A percentile compares a stretch with the other conserved stretches of the same genome.
Conservation (phyloP, 345 rosid genomes). For the Aquilaria yunnanensis region DNA sequence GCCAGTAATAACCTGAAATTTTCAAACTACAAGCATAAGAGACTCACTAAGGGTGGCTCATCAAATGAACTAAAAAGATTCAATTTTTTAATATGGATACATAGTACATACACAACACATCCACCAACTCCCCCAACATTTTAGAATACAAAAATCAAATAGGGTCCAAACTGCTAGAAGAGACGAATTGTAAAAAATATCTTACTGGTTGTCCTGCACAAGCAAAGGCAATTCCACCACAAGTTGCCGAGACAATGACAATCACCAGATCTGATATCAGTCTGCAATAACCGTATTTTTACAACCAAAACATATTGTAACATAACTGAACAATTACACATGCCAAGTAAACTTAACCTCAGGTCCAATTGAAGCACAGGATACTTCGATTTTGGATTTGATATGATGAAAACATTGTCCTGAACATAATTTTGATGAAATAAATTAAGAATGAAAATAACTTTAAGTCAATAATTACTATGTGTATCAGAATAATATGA, state of each 20-base stretch:
- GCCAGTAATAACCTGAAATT: conserved; percentile 83
- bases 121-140: background rate
- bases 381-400: conserved; percentile 93
- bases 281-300: conserved; percentile 35
- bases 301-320: conserved; percentile 9
- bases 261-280: conserved; percentile 96
- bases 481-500: background rate
- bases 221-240: conserved; percentile 99
- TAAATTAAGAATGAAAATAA: conserved; percentile 5
- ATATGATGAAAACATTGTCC: conserved; percentile 97
- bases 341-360: conserved; percentile 35
- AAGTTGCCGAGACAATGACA: conserved; percentile 96
- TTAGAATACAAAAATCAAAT: conserved; percentile 2
- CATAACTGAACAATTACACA: background rate
- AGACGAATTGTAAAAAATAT: conserved; percentile 9
- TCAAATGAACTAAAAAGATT: background rate
- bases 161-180: conserved; percentile 1
- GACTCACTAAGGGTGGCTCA: background rate
- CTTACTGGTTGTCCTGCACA: conserved; percentile 99
- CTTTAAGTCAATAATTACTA: background rate
- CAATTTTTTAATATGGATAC: background rate
- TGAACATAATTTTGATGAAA: conserved; percentile 25
- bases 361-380: conserved; percentile 91
- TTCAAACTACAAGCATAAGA: conserved; percentile 8
- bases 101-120: background rate